These are phyloP conservation scores for Podospora conica DNA, from an alignment of 495 filamentous ascomycete genomes.

Conservation along the genomic window DNA sequence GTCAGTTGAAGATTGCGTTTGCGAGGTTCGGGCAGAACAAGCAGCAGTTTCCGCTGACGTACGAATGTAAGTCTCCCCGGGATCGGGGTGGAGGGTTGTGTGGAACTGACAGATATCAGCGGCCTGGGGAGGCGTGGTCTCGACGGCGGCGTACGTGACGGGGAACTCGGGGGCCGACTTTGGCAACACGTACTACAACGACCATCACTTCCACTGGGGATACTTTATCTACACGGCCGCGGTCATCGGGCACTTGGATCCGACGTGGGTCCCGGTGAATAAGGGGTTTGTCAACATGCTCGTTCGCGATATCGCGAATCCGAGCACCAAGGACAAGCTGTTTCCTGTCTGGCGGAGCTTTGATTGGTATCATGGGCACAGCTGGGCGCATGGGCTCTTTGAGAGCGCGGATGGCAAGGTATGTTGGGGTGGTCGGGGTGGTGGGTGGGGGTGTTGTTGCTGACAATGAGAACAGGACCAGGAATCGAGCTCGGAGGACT, in stretches of 20 bases:
- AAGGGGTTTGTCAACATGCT: slow-evolving; percentile 75
- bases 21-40: slow-evolving; percentile 67
- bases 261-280: slow-evolving; percentile 65
- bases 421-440: not conserved
- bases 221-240: slow-evolving; percentile 91
- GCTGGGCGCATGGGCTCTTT: slow-evolving; percentile 93
- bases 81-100: not conserved
- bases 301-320: slow-evolving; percentile 73
- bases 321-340: slow-evolving; percentile 58
- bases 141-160: slow-evolving; percentile 68
- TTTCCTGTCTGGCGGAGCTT: slow-evolving; percentile 87
- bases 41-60: slow-evolving; percentile 73
- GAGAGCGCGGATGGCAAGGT: slow-evolving; percentile 80
- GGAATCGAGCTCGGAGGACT: slow-evolving; percentile 87
- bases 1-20: slow-evolving; percentile 68
- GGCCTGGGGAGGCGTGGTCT: slow-evolving; percentile 83
- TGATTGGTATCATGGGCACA: slow-evolving; percentile 94
- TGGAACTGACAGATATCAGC: not conserved
- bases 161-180: slow-evolving; percentile 68
- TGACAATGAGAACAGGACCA: slow-evolving; percentile 48
- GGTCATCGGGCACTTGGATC: slow-evolving; percentile 75
- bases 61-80: slow-evolving; percentile 51
- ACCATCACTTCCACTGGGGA: slow-evolving; percentile 90
- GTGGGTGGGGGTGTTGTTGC: not conserved
- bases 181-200: slow-evolving; percentile 84